Evolutionary conservation across 78 protist genomes (phyloP), one percentile per base, ranked within the genome.

Genomic region (Andalucia godoyi): DNA sequence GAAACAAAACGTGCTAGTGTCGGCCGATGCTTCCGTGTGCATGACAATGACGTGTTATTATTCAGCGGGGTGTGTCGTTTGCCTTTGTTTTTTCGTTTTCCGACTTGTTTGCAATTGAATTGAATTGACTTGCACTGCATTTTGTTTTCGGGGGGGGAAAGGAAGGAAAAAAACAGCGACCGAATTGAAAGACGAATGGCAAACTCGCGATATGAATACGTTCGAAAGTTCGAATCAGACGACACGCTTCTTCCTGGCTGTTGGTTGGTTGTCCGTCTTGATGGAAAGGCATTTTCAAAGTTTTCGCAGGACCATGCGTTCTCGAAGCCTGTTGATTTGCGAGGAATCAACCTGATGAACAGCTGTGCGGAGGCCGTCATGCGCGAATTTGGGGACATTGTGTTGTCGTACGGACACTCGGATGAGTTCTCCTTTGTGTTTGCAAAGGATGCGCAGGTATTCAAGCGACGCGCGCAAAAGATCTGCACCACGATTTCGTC

Each of bases 181-280:
- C n/a, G n/a, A 58, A 58, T 45, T 21, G 15, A 29, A 23, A 29
- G 54, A 40, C 25, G 10, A 33, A 88, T 88, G 94, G 87, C 94
- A 32, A 79, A 84, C 54, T 54, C 73, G 29, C 42, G 66, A 36
- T 88, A 52, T 53, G 89, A 89, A 67, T 89, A 89, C 70, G 95
- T 89, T 15, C 77, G 72, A 46, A 13, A 4, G 58, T 89, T 89
- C 63, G 95, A 89, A 70, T 59, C 62, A 13, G 86, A 80, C 50
- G 29, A 32, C 18, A 17, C 70, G 27, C 41, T 41, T 7, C 54
- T 89, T 27, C 82, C 74, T 29, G 78, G 76, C 69, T 61, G 67
- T 25, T 89, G 84, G 81, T 32, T 89, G 30, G 95, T 89, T 17
- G 83, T 89, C 3, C 70, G 95, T 21, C 54, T 89, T 3, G 95